Evolutionary conservation across 495 filamentous ascomycete genomes (phyloP).

Genomic region (Penicillium salamii): DNA sequence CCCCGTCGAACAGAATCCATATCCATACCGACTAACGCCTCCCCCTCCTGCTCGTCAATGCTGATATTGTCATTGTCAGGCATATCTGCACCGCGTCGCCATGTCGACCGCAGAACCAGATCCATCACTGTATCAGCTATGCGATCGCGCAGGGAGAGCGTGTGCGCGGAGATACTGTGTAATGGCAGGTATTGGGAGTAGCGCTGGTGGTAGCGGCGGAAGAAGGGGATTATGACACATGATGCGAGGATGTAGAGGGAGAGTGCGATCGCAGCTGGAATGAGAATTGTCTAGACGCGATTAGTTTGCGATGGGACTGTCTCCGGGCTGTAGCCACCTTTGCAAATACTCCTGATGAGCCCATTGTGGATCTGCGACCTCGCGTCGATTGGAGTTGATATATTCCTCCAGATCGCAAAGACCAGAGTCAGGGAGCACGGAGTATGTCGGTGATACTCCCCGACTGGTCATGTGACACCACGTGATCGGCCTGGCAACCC

Average conservation of each 20-base stretch:
- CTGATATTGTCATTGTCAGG: conserved; percentile 59
- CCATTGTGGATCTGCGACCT: conserved; percentile 16
- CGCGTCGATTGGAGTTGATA: neutral
- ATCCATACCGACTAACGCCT: conserved; percentile 60
- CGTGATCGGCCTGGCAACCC: conserved; percentile 21
- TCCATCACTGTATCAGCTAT: conserved; percentile 53
- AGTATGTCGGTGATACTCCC: neutral
- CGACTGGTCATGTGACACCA: conserved; percentile 15
- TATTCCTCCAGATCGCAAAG: neutral
- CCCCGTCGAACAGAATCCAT: conserved; percentile 49
- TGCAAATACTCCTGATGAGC: conserved; percentile 29
- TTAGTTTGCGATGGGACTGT: conserved; percentile 8
- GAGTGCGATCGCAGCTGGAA: conserved; percentile 76
- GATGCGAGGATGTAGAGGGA: conserved; percentile 68
- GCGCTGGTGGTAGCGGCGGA: conserved; percentile 70
- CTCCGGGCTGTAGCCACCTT: conserved; percentile 21
- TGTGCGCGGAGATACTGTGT: conserved; percentile 59
- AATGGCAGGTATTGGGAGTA: conserved; percentile 70
- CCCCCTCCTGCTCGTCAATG: conserved; percentile 67
- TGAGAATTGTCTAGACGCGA: conserved; percentile 62
- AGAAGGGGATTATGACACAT: conserved; percentile 70
- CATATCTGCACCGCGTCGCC: conserved; percentile 42
- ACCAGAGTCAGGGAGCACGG: no score
- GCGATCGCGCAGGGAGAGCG: conserved; percentile 60
- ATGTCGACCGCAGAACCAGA: conserved; percentile 54